Evolutionary conservation across 495 filamentous ascomycete species (phyloP), one percentile per base, ranked within the genome.

Genomic region (Penicillium bovifimosum): DNA sequence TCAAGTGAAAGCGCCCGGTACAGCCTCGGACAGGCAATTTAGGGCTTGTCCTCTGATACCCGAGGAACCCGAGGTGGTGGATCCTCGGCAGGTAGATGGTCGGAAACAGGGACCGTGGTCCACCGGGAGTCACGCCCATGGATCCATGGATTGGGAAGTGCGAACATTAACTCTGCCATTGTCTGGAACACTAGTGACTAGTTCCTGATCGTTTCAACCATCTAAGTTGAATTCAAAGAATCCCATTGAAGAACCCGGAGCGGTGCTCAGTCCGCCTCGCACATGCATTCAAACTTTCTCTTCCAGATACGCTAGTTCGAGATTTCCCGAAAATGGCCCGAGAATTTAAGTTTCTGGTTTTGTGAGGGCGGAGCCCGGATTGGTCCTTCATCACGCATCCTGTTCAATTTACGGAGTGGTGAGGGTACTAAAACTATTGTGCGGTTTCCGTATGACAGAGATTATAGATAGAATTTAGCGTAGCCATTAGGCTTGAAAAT

Each of bases 121-220:
- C 34, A 54, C 31, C 20, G 20, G 20, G 20, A 24, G 20, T 24
- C 20, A 24, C 20, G 20, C 4, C 20, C 20, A 24, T 24, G 20
- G 20, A 4, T 24, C 20, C 20, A 24, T 24, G 20, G 20, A 24
- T 24, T 31, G 29, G 29, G 29, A 31, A 10, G 7, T 31, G 29
- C n/a, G n/a, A 11, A 5, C 9, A 40, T 55, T 42, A 24, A 18
- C 41, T 16, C 13, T 48, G 18, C 27, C 53, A 45, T 47, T 53
- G 58, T 61, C 18, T 53, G 50, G 53, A 43, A 55, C 57, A 52
- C 57, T 61, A 58, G 53, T n/a, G n/a, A n/a, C n/a, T n/a, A n/a
- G n/a, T n/a, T n/a, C n/a, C n/a, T n/a, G n/a, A n/a, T n/a, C n/a
- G n/a, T n/a, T n/a, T n/a, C n/a, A n/a, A n/a, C n/a, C n/a, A n/a